Percentiles rank a stretch among this genome's conserved stretches.
phyloP scores from a whole-genome alignment of 768 basidiomycete genomes.

The Coprinopsis marcescibilis region DNA sequence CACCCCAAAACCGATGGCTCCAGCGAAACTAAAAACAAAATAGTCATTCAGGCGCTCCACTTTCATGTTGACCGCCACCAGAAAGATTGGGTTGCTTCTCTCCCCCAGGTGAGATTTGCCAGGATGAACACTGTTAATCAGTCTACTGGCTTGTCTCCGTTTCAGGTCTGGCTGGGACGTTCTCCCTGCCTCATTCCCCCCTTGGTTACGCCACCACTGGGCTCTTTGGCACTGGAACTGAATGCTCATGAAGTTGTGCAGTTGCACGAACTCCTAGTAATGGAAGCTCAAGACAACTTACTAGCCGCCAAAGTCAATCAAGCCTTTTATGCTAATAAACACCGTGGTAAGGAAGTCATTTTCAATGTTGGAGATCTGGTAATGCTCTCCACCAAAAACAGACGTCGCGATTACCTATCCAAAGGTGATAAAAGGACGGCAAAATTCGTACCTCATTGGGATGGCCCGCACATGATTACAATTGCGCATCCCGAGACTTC shows the following conservation, averaged over 20 bases:
- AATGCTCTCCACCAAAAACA: constrained; percentile 29
- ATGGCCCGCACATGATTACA: constrained; percentile 22
- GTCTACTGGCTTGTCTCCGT: constrained; percentile 27
- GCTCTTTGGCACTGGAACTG: constrained; percentile 8
- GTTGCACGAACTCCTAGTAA: constrained; percentile 13
- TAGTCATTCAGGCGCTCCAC: constrained; percentile 23
- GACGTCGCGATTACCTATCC: constrained; percentile 23
- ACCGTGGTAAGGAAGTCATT: neutral
- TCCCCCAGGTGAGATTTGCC: constrained; percentile 25
- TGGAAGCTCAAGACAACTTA: constrained; percentile 21
- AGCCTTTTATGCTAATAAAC: neutral
- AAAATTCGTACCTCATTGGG: constrained; percentile 36
- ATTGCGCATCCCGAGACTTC: constrained; percentile 14
- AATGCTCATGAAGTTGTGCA: constrained; percentile 19
- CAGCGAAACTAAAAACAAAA: constrained; percentile 30
- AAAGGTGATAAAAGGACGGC: constrained; percentile 24
- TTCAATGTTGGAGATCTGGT: neutral
- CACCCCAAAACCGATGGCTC: constrained; percentile 36
- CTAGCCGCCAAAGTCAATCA: constrained; percentile 5
- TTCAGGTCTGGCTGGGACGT: constrained; percentile 21
- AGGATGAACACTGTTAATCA: constrained; percentile 29
- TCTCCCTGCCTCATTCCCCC: constrained; percentile 21
- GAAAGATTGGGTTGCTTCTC: constrained; percentile 22
- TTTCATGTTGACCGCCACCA: constrained; percentile 26
- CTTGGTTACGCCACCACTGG: constrained; percentile 11